Conservation (phyloP, 768 basidiomycete genomes). For the Pisolithus tinctorius region DNA sequence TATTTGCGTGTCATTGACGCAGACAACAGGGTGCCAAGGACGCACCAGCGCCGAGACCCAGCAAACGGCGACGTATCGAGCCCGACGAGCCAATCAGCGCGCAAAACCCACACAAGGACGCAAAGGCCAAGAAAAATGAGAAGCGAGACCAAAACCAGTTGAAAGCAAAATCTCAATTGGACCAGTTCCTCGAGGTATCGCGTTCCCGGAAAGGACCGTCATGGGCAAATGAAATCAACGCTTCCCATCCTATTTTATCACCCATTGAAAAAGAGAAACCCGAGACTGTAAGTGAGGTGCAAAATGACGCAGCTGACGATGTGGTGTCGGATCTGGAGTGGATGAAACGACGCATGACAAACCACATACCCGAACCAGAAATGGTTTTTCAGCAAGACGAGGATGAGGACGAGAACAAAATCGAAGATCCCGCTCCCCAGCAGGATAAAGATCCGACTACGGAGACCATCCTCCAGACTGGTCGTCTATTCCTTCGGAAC, state of each 20-base stretch:
- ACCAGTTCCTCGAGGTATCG: slow-evolving; percentile 75
- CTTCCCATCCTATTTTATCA: slow-evolving; percentile 3
- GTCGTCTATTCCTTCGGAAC: slow-evolving; percentile 90
- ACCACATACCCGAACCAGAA: slow-evolving; percentile 32
- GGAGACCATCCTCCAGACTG: slow-evolving; percentile 60
- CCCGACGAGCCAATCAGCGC: slow-evolving; percentile 6
- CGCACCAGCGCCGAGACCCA: slow-evolving; percentile 60
- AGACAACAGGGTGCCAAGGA: slow-evolving; percentile 58
- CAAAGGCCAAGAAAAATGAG: slow-evolving; percentile 20
- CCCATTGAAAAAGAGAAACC: not conserved
- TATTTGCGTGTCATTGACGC: not conserved
- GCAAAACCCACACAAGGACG: not conserved
- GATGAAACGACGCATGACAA: slow-evolving; percentile 60
- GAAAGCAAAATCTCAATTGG: slow-evolving; percentile 36
- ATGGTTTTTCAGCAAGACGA: slow-evolving; percentile 60
- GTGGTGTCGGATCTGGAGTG: slow-evolving; percentile 67
- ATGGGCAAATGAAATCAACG: slow-evolving; percentile 56
- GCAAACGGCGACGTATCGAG: slow-evolving; percentile 57
- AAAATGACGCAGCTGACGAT: slow-evolving; percentile 15
- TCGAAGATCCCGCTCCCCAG: not conserved
- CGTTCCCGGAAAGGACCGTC: slow-evolving; percentile 55
- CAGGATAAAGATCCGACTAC: slow-evolving; percentile 28
- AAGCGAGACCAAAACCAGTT: slow-evolving; percentile 2
- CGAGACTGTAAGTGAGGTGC: not conserved
- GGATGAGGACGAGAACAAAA: slow-evolving; percentile 37